These are phyloP conservation scores for Chaetomium tenue DNA, from an alignment of 495 filamentous ascomycete genomes.

Conservation along the genomic window DNA sequence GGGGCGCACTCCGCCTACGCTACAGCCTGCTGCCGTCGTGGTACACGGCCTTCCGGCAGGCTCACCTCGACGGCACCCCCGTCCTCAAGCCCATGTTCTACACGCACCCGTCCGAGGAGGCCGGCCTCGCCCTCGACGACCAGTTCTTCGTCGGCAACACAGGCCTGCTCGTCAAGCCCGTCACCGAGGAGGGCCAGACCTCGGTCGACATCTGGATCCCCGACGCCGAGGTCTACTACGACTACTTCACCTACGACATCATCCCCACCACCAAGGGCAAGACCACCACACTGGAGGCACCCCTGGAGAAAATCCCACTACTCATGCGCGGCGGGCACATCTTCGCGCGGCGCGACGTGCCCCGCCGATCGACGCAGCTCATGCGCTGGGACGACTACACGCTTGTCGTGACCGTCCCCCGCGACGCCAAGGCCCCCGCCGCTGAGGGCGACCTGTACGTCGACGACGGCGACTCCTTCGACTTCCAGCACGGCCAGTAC, in stretches of 20 bases:
- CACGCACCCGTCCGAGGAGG: constrained; percentile 82
- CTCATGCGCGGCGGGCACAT: constrained; percentile 92
- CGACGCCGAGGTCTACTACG: constrained; percentile 83
- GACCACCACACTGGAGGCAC: constrained; percentile 65
- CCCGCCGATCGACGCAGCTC: constrained; percentile 76
- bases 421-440: constrained; percentile 58
- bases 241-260: constrained; percentile 83
- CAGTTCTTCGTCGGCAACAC: constrained; percentile 88
- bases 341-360: constrained; percentile 82
- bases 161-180: constrained; percentile 84
- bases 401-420: constrained; percentile 72
- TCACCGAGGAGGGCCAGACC: constrained; percentile 69
- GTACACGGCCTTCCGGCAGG: constrained; percentile 96
- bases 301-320: constrained; percentile 79
- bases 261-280: constrained; percentile 66
- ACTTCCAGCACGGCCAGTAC: constrained; percentile 79
- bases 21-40: constrained; percentile 89
- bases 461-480: constrained; percentile 91
- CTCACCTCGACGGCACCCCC: constrained; percentile 75
- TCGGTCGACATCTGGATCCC: constrained; percentile 81
- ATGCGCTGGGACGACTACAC: constrained; percentile 97
- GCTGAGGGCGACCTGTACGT: constrained; percentile 84
- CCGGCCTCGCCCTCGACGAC: constrained; percentile 82
- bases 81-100: constrained; percentile 91
- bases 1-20: constrained; percentile 79